Percentiles rank a stretch among this genome's conserved stretches.
These are phyloP conservation scores for Deinandra increscens DNA, from an alignment of 129 eudicot species.

Conservation along the genomic window DNA sequence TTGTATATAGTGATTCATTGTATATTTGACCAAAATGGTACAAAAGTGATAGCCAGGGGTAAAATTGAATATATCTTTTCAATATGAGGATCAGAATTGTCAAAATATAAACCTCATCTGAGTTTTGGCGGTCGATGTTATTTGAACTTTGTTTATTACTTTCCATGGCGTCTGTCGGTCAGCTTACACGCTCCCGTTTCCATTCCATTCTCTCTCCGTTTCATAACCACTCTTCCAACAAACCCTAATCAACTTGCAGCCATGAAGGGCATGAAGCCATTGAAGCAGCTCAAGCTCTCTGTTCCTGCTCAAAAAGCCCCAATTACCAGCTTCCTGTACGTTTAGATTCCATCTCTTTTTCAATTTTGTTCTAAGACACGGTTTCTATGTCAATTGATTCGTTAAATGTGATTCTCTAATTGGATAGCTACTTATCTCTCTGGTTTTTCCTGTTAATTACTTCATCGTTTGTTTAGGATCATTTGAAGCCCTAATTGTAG, in stretches of 20 bases:
- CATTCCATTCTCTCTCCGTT: constrained; percentile 24
- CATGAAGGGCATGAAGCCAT: constrained; percentile 79
- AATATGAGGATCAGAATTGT: too few species aligned
- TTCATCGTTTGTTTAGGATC: background rate
- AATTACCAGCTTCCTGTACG: constrained; percentile 75
- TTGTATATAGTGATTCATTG: too few species aligned
- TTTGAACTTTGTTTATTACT: constrained; percentile 35
- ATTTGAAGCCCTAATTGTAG: constrained; percentile 1
- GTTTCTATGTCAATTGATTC: background rate
- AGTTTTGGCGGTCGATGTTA: constrained; percentile 37
- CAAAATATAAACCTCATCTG: background rate
- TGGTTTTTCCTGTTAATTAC: background rate
- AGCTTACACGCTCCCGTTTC: constrained; percentile 26
- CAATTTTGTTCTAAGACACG: background rate
- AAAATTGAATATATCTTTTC: too few species aligned
- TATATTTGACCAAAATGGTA: too few species aligned
- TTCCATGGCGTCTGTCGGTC: constrained; percentile 29
- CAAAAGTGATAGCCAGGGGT: too few species aligned
- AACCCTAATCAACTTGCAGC: constrained; percentile 23
- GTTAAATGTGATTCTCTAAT: too few species aligned
- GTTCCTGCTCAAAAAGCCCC: constrained; percentile 89
- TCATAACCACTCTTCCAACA: constrained; percentile 22
- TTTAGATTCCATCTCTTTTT: background rate
- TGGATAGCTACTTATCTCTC: background rate
- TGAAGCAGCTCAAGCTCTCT: constrained; percentile 90